A percentile compares a stretch with the other conserved stretches of the same genome.
These are phyloP conservation scores for Dalbergia oliveri DNA, from an alignment of 306 rosid species.

Conservation along the genomic window DNA sequence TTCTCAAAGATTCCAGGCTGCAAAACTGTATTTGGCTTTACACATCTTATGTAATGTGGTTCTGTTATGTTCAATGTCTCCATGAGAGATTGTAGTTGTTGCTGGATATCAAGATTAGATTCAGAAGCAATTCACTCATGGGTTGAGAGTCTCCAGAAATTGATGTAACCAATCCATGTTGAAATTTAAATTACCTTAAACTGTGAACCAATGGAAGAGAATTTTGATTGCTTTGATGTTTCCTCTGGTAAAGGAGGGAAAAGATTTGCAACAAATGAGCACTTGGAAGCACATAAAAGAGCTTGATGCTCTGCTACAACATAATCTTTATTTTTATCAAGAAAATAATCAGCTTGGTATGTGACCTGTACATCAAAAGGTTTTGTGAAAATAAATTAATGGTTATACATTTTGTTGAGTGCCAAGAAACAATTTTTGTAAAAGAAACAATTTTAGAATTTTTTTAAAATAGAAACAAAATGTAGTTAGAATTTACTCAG, in stretches of 20 bases:
- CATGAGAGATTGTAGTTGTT: constrained; percentile 92
- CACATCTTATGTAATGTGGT: constrained; percentile 95
- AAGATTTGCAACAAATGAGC: constrained; percentile 76
- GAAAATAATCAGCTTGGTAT: constrained; percentile 85
- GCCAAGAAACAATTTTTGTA: background rate
- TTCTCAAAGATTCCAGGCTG: constrained; percentile 92
- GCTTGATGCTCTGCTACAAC: constrained; percentile 95
- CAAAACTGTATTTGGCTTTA: constrained; percentile 87
- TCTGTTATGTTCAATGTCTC: constrained; percentile 85
- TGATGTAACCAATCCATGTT: constrained; percentile 1
- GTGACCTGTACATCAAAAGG: constrained; percentile 64
- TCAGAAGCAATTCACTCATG: constrained; percentile 48
- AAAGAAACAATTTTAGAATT: too few species aligned
- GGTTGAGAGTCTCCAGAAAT: constrained; percentile 34
- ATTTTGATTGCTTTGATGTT: constrained; percentile 85
- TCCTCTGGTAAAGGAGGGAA: constrained; percentile 87
- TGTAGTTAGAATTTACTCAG: constrained; percentile 19
- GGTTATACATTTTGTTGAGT: constrained; percentile 20
- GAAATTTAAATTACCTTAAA: constrained; percentile 68
- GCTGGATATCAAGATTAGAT: constrained; percentile 57
- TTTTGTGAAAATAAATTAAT: constrained; percentile 27
- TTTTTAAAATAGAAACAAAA: too few species aligned
- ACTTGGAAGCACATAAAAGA: constrained; percentile 73
- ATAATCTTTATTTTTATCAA: constrained; percentile 89
- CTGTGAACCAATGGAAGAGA: constrained; percentile 82